Base-by-base conservation (phyloP, 352 stramenopile species). In the Phytophthora quininea region DNA sequence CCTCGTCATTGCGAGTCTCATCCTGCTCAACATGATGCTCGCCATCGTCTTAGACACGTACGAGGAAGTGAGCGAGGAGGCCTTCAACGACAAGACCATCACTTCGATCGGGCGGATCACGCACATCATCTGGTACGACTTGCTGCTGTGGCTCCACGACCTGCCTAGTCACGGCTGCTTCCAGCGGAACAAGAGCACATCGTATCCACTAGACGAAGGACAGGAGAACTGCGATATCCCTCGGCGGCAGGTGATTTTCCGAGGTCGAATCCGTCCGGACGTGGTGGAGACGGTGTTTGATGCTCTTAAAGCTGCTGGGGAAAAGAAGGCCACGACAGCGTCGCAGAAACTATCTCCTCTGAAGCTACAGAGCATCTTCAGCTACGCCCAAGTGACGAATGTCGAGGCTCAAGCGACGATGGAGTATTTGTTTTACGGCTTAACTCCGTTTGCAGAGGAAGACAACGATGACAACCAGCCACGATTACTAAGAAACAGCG, bases 11-110 rank as follows among this genome's bases (percentile, higher is more conserved):
- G 74, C 79, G 57, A 76, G 67, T 37, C 74, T 88, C 58, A 59
- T 88, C 40, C 67, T 88, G 47, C 78, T 88, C 68, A 88, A 82
- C 64, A 85, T 88, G 68, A 84, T 85, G 70, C 72, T 88, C 30
- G 79, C 76, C 38, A 88, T 88, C 50, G 76, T 88, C 6, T 61
- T 88, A 24, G 74, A 84, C 46, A 66, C 76, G 30, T 88, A 82
- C 68, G 58, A 55, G 2, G 61, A 77, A 15, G 73, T 83, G 55
- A 75, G 53, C 10, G 49, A 67, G 12, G 57, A 77, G 30, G 58
- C 50, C 30, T 67, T 61, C 0, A 54, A 58, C 2, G 67, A 32
- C 15, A 62, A 45, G n/a, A 59, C 49, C 40, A 74, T 40, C 35
- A 40, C 35, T 6, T 40, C 35, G 35, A 40, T 11, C 35, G 35